Percentiles rank a stretch among this genome's conserved stretches.
phyloP scores from a whole-genome alignment of 805 yeast species.

The Ogataea ramenticola region DNA sequence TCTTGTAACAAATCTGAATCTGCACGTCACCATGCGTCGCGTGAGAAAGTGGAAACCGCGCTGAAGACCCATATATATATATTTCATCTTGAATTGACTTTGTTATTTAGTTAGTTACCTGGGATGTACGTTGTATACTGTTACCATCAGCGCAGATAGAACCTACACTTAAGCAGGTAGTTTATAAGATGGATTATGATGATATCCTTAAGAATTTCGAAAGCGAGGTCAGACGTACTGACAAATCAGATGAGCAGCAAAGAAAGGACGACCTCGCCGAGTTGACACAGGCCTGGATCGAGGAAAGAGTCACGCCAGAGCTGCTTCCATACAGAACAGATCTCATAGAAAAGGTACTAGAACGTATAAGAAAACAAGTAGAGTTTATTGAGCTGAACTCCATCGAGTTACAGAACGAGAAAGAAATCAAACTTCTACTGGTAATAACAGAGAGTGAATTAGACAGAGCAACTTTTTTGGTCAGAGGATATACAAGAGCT shows the following conservation, averaged over 20 bases:
- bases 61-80: too few relatives aligned
- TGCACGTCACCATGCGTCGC: too few relatives aligned
- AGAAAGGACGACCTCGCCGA: slow-evolving; percentile 32
- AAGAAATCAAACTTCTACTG: slow-evolving; percentile 67
- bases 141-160: too few relatives aligned
- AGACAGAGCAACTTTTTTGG: slow-evolving; percentile 74
- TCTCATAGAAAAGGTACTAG: slow-evolving; percentile 50
- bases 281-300: slow-evolving; percentile 64
- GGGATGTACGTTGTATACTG: too few relatives aligned
- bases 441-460: slow-evolving; percentile 88
- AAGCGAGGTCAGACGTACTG: slow-evolving; percentile 17
- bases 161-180: too few relatives aligned
- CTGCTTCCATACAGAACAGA: slow-evolving; percentile 65
- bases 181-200: slow-evolving; percentile 64
- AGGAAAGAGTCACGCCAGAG: slow-evolving; percentile 84
- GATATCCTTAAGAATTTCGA: slow-evolving; percentile 68
- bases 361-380: slow-evolving; percentile 58
- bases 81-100: too few relatives aligned
- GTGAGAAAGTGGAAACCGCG: too few relatives aligned
- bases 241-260: slow-evolving; percentile 14
- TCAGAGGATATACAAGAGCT: slow-evolving; percentile 76
- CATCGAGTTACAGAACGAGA: slow-evolving; percentile 62
- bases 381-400: slow-evolving; percentile 74
- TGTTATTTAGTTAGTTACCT: too few relatives aligned
- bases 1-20: too few relatives aligned